Evolutionary conservation across 2,329 filamentous ascomycete species (phyloP).

Genomic region (Mariannaea elegans): DNA sequence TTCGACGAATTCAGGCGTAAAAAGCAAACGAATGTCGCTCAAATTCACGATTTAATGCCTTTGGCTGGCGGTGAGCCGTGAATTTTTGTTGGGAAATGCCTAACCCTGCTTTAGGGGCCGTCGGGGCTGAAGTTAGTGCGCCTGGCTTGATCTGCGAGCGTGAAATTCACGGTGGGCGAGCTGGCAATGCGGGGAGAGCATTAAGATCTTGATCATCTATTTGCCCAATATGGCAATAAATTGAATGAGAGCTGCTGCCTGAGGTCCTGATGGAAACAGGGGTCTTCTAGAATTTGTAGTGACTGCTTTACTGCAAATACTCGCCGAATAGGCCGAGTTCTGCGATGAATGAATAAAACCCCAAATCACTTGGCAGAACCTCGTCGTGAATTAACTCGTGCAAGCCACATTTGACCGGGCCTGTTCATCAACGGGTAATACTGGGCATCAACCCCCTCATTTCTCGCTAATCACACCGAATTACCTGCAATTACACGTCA

Average conservation of each 20-base stretch:
- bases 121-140: not conserved
- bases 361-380: not conserved
- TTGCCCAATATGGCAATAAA: not conserved
- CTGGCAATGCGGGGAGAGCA: not conserved
- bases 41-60: not conserved
- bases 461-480: constrained; percentile 10
- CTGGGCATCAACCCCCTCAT: not conserved
- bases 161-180: not conserved
- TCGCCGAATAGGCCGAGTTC: not conserved
- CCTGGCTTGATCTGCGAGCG: not conserved
- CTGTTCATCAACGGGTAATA: not conserved
- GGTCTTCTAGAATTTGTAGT: no score
- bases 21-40: not conserved
- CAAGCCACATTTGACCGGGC: not conserved
- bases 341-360: not conserved
- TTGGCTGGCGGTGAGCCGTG: not conserved
- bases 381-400: not conserved
- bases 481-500: not conserved
- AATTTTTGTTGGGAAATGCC: not conserved
- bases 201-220: not conserved
- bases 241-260: no score
- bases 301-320: not conserved
- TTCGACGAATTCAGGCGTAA: not conserved
- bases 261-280: no score
- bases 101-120: not conserved